Evolutionary conservation across 2,329 filamentous ascomycete genomes (phyloP).

Genomic region (Chalaropsis ovoidea): DNA sequence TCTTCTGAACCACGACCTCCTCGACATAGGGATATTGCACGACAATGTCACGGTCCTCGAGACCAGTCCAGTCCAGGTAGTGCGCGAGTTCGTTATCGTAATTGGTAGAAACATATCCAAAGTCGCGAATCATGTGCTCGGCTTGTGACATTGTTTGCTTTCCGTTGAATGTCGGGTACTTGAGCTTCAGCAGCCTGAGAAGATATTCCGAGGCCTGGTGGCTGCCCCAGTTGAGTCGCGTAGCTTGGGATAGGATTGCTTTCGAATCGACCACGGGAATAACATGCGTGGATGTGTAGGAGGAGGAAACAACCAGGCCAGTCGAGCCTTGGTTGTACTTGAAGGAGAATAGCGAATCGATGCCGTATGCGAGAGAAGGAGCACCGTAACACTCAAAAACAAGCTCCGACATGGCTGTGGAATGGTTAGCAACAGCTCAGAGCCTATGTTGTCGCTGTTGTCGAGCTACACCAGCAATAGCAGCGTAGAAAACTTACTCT

Average conservation of each 20-base stretch:
- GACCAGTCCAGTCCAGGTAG: slow-evolving; percentile 81
- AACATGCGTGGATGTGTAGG: slow-evolving; percentile 85
- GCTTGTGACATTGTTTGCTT: slow-evolving; percentile 81
- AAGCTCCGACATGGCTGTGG: slow-evolving; percentile 85
- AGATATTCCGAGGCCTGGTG: slow-evolving; percentile 85
- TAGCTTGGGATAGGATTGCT: slow-evolving; percentile 73
- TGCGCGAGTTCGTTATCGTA: slow-evolving; percentile 67
- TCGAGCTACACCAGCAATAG: background rate
- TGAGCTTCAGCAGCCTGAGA: slow-evolving; percentile 75
- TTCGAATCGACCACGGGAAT: slow-evolving; percentile 87
- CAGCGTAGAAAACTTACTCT: slow-evolving; percentile 49
- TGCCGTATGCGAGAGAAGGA: slow-evolving; percentile 82
- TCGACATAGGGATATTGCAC: slow-evolving; percentile 92
- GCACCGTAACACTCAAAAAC: slow-evolving; percentile 92
- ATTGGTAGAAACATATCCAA: slow-evolving; percentile 79
- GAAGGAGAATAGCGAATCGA: slow-evolving; percentile 95
- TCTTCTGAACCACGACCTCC: slow-evolving; percentile 82
- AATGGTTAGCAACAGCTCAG: background rate
- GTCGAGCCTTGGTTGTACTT: slow-evolving; percentile 79
- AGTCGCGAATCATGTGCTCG: slow-evolving; percentile 74
- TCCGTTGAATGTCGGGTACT: slow-evolving; percentile 80
- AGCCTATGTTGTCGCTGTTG: background rate
- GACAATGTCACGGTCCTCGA: slow-evolving; percentile 80
- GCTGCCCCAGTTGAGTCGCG: slow-evolving; percentile 88
- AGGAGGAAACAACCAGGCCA: slow-evolving; percentile 82